Percentiles rank a stretch among this genome's conserved stretches.
phyloP scores from a whole-genome alignment of 1,139 yeast species.

The Arxiozyma telluris region DNA sequence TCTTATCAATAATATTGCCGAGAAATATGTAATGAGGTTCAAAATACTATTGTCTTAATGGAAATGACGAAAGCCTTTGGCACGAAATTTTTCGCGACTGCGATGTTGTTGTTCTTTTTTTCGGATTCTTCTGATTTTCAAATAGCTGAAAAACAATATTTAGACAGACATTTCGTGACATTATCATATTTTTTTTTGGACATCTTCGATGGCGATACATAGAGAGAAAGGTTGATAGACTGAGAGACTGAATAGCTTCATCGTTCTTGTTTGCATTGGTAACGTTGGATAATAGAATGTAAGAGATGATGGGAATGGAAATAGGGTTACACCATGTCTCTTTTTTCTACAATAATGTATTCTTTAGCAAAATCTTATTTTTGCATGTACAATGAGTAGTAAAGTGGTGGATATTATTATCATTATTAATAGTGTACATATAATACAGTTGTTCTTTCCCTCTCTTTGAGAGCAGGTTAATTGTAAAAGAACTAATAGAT shows the following conservation, averaged over 20 bases:
- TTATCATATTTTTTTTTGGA: no score
- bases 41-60: background rate
- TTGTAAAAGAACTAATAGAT: background rate
- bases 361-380: no score
- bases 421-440: no score
- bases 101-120: background rate
- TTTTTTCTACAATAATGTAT: no score
- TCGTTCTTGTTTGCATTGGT: no score
- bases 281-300: no score
- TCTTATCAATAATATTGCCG: background rate
- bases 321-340: no score
- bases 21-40: background rate
- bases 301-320: no score
- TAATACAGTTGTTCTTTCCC: no score
- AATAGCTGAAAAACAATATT: background rate
- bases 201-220: background rate
- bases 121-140: background rate
- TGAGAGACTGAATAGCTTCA: background rate
- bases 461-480: no score
- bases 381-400: no score
- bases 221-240: background rate
- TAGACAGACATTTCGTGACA: background rate
- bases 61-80: background rate
- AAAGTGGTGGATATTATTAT: background rate
- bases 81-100: constrained; percentile 1